Evolutionary conservation across 805 yeast genomes (phyloP).

Genomic region (Candida chilensis): DNA sequence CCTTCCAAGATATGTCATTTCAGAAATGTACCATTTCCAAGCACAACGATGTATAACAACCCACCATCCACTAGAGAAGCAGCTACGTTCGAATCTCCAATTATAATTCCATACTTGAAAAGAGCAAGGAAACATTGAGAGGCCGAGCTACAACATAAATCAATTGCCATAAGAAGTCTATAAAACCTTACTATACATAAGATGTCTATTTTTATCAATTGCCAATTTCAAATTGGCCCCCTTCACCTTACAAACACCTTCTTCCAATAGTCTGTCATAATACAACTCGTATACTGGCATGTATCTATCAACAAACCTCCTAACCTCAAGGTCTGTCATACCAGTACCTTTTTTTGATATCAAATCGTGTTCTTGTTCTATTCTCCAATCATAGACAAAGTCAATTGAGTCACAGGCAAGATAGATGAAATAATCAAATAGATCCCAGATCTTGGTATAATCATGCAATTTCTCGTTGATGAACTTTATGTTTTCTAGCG

Average conservation of each 20-base stretch:
- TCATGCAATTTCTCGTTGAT: constrained; percentile 43
- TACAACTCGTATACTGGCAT: constrained; percentile 80
- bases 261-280: constrained; percentile 28
- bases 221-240: constrained; percentile 16
- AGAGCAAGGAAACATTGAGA: constrained; percentile 4
- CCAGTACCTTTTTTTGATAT: constrained; percentile 52
- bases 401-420: constrained; percentile 50
- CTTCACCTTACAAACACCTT: constrained; percentile 13
- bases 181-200: constrained; percentile 3
- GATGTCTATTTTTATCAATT: constrained; percentile 12
- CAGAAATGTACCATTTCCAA: not conserved
- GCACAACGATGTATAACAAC: not conserved
- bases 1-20: not conserved
- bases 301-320: constrained; percentile 66
- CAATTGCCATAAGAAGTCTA: constrained; percentile 2
- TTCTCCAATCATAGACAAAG: constrained; percentile 73
- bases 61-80: not conserved
- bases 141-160: constrained; percentile 1
- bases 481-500: constrained; percentile 11
- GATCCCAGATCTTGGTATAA: constrained; percentile 48
- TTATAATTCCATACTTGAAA: constrained; percentile 5
- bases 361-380: constrained; percentile 63
- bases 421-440: constrained; percentile 52
- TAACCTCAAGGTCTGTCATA: constrained; percentile 71
- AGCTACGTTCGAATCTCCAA: constrained; percentile 1